Base-by-base conservation (phyloP, 495 filamentous ascomycete genomes). In the Jackrogersella multiformis region DNA sequence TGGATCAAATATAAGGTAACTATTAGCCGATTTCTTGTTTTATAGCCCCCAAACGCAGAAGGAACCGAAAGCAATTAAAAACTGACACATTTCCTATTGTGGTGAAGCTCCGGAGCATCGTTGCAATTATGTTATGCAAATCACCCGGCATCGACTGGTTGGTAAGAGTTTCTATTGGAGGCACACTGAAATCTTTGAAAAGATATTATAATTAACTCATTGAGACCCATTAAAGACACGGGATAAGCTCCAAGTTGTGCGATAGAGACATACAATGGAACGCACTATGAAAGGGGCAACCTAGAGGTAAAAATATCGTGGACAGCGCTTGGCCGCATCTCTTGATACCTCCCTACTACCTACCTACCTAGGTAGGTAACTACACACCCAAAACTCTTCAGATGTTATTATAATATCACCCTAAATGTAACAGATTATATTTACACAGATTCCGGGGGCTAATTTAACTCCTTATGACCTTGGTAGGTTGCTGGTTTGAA, bases 1-100 rank as follows among this genome's bases (percentile, higher is more conserved):
- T 51, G 60, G 61, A 58, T 59, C 55, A 44, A 60, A 68, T 62
- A 64, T 62, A 45, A 59, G 9, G 39, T 41, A 60, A 52, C 21
- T 42, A 64, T 60, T 64, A 63, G 44, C 61, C 55, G 55, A 60
- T 69, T 64, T 23, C 34, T 36, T 13, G n/a, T 56, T 12, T 21
- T 42, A 41, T 42, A 51, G 21, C 41, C 13, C 38, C 9, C 42
- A 62, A 13, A 30, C 21, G 28, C 52, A 52, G 38, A 13, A 35
- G 23, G 23, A 21, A 15, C 41, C 32, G 4, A 38, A 51, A 48
- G 7, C 7, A 46, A 6, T 12, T 34, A 7, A 18, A 60, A 34
- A 30, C 38, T 44, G 46, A 45, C 24, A 49, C 21, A 21, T 53
- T 30, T 28, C 34, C 24, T 10, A 24, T 7, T 10, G 49, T 16